phyloP scores from a whole-genome alignment of 2,329 filamentous ascomycete species.

The Sodiomyces alkalinus region DNA sequence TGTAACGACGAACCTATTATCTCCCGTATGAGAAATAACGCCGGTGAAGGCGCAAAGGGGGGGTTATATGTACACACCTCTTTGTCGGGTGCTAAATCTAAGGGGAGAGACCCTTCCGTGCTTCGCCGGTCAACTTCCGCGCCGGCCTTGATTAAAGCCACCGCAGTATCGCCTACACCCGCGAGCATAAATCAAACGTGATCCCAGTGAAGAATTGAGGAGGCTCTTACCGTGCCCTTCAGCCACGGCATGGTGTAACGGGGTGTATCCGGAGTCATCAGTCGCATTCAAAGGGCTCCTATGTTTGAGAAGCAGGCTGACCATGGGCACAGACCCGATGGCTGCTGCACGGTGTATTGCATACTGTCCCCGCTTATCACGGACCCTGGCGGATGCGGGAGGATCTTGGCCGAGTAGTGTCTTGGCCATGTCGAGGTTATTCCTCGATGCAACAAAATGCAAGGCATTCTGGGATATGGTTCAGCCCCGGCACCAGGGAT shows the following conservation, averaged over 20 bases:
- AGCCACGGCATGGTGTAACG: constrained; percentile 74
- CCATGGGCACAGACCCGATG: constrained; percentile 75
- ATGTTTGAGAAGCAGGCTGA: constrained; percentile 62
- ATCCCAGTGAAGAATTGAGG: too few species aligned
- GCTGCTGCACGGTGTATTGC: constrained; percentile 85
- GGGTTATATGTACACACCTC: constrained; percentile 40
- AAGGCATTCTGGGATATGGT: constrained; percentile 51
- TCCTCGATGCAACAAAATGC: constrained; percentile 85
- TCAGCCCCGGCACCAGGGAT: background rate
- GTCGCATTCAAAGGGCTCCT: constrained; percentile 70
- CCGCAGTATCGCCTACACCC: constrained; percentile 57
- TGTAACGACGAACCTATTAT: constrained; percentile 55
- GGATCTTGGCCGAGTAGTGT: constrained; percentile 58
- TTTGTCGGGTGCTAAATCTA: constrained; percentile 74
- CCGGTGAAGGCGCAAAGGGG: background rate
- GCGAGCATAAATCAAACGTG: too few species aligned
- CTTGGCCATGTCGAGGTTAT: constrained; percentile 66
- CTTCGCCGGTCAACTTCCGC: constrained; percentile 72
- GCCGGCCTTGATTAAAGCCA: constrained; percentile 69
- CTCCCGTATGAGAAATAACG: background rate
- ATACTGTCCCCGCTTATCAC: constrained; percentile 79
- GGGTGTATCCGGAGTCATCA: constrained; percentile 71
- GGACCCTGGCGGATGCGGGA: constrained; percentile 59
- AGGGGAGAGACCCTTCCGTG: constrained; percentile 50
- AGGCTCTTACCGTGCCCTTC: constrained; percentile 48